Evolutionary conservation across 768 basidiomycete genomes (phyloP).

Genomic region (Macrolepiota albuminosa): DNA sequence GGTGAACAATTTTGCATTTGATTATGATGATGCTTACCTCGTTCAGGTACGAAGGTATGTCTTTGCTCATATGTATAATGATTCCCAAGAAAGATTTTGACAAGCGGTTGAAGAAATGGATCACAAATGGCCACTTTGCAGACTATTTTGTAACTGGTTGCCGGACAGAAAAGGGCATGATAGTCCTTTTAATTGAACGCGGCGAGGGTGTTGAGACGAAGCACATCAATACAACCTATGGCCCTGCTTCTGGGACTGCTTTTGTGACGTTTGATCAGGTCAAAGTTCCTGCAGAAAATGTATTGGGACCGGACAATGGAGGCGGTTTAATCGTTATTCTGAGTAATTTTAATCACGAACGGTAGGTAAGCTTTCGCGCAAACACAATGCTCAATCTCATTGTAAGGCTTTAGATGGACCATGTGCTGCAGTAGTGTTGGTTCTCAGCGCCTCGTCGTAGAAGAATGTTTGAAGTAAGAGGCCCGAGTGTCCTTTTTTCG

Average conservation of each 20-base stretch:
- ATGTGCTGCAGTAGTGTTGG: conserved; percentile 56
- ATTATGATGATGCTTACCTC: conserved; percentile 4
- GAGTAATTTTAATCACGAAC: conserved; percentile 88
- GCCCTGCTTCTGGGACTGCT: conserved; percentile 56
- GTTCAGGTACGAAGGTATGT: conserved; percentile 14
- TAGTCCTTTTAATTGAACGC: conserved; percentile 12
- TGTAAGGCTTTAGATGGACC: conserved; percentile 44
- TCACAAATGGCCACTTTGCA: conserved; percentile 40
- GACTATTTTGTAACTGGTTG: conserved; percentile 54
- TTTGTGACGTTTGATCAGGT: conserved; percentile 26
- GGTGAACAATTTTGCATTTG: conserved; percentile 25
- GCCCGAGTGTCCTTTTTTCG: neutral
- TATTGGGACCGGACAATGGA: conserved; percentile 41
- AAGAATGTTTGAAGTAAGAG: conserved; percentile 69
- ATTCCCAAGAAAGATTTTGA: neutral
- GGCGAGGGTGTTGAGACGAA: conserved; percentile 20
- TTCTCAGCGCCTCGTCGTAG: conserved; percentile 57
- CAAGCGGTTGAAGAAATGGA: conserved; percentile 14
- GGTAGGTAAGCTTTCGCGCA: conserved; percentile 33
- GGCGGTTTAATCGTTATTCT: conserved; percentile 43
- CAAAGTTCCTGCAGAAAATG: conserved; percentile 49
- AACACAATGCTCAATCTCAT: neutral
- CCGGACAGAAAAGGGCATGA: conserved; percentile 38
- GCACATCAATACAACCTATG: conserved; percentile 34
- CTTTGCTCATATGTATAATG: neutral